Evolutionary conservation across 2,329 filamentous ascomycete species (phyloP).

Genomic region (Catunica adiposa): DNA sequence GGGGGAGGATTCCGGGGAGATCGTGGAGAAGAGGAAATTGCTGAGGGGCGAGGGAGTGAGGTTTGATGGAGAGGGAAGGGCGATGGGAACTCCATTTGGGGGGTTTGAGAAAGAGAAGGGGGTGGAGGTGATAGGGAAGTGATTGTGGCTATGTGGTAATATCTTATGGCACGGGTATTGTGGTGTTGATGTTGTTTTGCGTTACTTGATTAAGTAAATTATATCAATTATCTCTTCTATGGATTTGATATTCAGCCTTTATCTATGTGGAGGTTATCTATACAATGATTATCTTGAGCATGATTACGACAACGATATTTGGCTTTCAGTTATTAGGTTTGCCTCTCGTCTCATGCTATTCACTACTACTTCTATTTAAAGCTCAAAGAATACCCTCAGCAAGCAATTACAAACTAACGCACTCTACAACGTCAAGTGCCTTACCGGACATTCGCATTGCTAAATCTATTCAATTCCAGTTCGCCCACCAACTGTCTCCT

Average conservation of each 20-base stretch:
- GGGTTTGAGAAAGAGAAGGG: conserved; percentile 20
- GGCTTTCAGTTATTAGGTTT: too few species aligned
- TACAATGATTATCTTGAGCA: too few species aligned
- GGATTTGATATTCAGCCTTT: too few species aligned
- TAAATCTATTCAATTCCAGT: too few species aligned
- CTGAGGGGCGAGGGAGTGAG: conserved; percentile 46
- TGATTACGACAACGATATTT: too few species aligned
- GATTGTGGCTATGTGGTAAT: not conserved
- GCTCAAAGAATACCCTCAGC: not conserved
- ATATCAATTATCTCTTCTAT: too few species aligned
- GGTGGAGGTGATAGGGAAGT: not conserved
- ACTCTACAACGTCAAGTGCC: too few species aligned
- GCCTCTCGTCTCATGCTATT: not conserved
- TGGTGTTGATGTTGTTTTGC: not conserved
- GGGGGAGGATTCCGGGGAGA: conserved; percentile 41
- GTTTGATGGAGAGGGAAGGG: conserved; percentile 42
- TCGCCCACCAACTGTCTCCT: too few species aligned
- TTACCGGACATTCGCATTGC: too few species aligned
- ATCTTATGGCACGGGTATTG: not conserved
- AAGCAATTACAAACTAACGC: not conserved
- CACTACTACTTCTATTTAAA: not conserved
- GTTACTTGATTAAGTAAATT: too few species aligned
- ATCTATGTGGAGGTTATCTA: too few species aligned
- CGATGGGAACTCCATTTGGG: conserved; percentile 40
- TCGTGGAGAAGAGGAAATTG: conserved; percentile 46